Conservation (phyloP, 2,329 filamentous ascomycete species). For the Pseudonectria buxi region DNA sequence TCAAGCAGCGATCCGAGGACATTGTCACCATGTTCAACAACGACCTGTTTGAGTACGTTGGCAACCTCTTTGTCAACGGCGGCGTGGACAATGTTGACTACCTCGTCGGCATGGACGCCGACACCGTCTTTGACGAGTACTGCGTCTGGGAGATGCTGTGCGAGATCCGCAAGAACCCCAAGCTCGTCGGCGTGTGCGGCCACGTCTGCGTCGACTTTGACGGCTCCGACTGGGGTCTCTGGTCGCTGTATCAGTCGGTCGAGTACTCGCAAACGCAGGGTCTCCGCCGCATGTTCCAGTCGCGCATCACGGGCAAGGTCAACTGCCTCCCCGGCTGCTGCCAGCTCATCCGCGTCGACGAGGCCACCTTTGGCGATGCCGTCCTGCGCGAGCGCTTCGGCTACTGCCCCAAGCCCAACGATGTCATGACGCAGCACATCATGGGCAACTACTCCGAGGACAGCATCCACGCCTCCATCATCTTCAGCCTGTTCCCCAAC, state of each 20-base stretch:
- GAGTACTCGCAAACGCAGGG: slow-evolving; percentile 43
- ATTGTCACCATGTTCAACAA: slow-evolving; percentile 40
- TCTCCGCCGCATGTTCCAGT: slow-evolving; percentile 42
- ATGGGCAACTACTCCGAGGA: slow-evolving; percentile 44
- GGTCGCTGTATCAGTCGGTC: slow-evolving; percentile 41
- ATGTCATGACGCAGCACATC: slow-evolving; percentile 41
- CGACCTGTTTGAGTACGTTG: slow-evolving; percentile 35
- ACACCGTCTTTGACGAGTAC: slow-evolving; percentile 38
- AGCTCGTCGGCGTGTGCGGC: slow-evolving; percentile 41
- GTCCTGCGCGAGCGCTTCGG: slow-evolving; percentile 41
- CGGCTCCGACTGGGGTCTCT: slow-evolving; percentile 33
- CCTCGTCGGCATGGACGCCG: slow-evolving; percentile 41
- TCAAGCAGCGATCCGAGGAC: slow-evolving; percentile 35
- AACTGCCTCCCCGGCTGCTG: slow-evolving; percentile 44
- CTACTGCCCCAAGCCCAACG: slow-evolving; percentile 42
- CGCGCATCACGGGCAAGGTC: slow-evolving; percentile 41
- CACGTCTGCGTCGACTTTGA: slow-evolving; percentile 42
- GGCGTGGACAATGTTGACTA: slow-evolving; percentile 35
- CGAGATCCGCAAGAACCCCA: slow-evolving; percentile 36
- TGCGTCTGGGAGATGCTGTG: slow-evolving; percentile 39
- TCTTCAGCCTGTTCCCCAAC: slow-evolving; percentile 38
- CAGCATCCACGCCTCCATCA: slow-evolving; percentile 42
- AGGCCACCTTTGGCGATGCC: slow-evolving; percentile 40
- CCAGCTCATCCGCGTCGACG: slow-evolving; percentile 42
- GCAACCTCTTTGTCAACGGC: slow-evolving; percentile 30